Conservation (phyloP, 768 basidiomycete species). For the Naganishia kalamii region DNA sequence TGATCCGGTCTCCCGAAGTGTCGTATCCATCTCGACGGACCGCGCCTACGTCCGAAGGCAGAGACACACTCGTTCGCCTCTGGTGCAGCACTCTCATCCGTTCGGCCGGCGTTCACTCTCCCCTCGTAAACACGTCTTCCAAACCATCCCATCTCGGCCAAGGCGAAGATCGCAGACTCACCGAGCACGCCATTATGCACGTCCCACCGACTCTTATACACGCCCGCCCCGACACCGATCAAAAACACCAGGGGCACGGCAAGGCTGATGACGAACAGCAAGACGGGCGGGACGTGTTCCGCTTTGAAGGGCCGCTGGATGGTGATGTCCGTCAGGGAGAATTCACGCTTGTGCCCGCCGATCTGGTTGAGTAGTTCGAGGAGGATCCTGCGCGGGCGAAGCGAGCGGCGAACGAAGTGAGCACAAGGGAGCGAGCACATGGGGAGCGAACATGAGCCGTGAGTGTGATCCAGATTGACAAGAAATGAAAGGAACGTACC, state of each 20-base stretch:
- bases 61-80: no score
- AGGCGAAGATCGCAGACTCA: neutral
- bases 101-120: slow-evolving; percentile 4
- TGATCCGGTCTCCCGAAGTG: no score
- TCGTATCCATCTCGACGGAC: no score
- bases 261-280: slow-evolving; percentile 49
- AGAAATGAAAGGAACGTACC: slow-evolving; percentile 27
- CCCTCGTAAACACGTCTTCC: no score
- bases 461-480: no score
- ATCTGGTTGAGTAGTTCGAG: slow-evolving; percentile 35
- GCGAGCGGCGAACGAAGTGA: neutral
- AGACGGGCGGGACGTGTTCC: slow-evolving; percentile 38
- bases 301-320: slow-evolving; percentile 42
- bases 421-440: neutral
- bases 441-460: neutral
- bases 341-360: slow-evolving; percentile 43
- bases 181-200: slow-evolving; percentile 59
- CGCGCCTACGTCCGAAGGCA: no score
- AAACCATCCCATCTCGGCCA: no score
- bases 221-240: slow-evolving; percentile 61
- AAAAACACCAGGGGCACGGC: slow-evolving; percentile 67
- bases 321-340: slow-evolving; percentile 41
- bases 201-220: slow-evolving; percentile 83
- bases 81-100: no score
- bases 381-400: slow-evolving; percentile 27